Conservation (phyloP, 2,329 filamentous ascomycete species). For the Knufia fluminis region DNA sequence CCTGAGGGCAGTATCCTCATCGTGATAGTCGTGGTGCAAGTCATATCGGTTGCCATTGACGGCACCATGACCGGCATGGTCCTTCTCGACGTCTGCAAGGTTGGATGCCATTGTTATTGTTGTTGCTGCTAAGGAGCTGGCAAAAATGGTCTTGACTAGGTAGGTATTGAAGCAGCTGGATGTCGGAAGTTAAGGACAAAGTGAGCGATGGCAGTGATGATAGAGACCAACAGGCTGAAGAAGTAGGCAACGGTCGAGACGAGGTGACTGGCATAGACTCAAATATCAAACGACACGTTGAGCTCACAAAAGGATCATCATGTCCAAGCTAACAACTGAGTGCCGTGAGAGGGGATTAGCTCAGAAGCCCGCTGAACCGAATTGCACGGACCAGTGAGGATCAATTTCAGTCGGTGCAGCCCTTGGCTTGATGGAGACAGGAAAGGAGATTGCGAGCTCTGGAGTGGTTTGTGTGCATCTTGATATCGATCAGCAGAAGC, state of each 20-base stretch:
- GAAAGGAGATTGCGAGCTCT: not conserved
- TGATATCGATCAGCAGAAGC: not conserved
- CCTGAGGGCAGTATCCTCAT: slow-evolving; percentile 29
- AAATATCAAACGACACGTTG: not conserved
- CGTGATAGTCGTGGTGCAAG: slow-evolving; percentile 22
- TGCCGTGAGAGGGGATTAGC: slow-evolving; percentile 1
- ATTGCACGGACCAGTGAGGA: not conserved
- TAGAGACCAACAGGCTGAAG: not conserved
- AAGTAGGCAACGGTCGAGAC: not conserved
- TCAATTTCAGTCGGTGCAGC: not conserved
- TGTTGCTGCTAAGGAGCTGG: not conserved
- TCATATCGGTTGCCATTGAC: slow-evolving; percentile 22
- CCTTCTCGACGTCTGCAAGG: slow-evolving; percentile 22
- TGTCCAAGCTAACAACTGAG: not conserved
- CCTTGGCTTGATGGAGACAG: not conserved
- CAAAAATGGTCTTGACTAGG: not conserved
- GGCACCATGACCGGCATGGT: slow-evolving; percentile 20
- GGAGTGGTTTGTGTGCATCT: not conserved
- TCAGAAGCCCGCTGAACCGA: slow-evolving; percentile 7
- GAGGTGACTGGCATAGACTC: not conserved
- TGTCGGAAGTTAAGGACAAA: not conserved
- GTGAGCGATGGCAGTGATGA: not conserved
- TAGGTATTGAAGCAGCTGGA: not conserved
- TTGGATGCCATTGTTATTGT: slow-evolving; percentile 19
- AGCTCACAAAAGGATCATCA: not conserved